phyloP scores from a whole-genome alignment of 345 rosid genomes.

The Fremontodendron californicum region DNA sequence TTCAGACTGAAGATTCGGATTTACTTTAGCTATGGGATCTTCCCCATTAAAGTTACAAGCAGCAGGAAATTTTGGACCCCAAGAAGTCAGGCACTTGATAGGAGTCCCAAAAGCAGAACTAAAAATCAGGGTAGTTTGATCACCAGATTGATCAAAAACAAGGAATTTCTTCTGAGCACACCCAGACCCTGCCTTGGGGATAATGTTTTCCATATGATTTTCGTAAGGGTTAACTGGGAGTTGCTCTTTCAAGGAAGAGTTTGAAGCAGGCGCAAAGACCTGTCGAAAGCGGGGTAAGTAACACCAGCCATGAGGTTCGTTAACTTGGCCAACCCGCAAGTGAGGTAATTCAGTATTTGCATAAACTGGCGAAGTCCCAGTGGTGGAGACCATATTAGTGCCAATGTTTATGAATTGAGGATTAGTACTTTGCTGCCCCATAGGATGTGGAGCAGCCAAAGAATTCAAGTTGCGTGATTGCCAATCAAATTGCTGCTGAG shows the following conservation, averaged over 20 bases:
- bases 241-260: conserved; percentile 26
- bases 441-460: conserved; percentile 12
- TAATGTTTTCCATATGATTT: conserved; percentile 12
- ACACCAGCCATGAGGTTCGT: conserved; percentile 41
- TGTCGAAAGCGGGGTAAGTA: conserved; percentile 38
- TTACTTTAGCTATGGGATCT: conserved; percentile 13
- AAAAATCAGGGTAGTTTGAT: conserved; percentile 53
- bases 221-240: conserved; percentile 18
- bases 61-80: conserved; percentile 27
- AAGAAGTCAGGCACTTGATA: conserved; percentile 18
- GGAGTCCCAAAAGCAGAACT: conserved; percentile 41
- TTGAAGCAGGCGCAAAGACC: conserved; percentile 29
- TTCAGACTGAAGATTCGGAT: conserved; percentile 15
- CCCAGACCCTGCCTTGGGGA: conserved; percentile 26
- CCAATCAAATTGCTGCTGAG: conserved; percentile 42
- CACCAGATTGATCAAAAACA: conserved; percentile 72
- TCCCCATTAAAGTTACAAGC: conserved; percentile 25
- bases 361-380: conserved; percentile 28
- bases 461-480: conserved; percentile 27
- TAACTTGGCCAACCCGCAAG: conserved; percentile 21
- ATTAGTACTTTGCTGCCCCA: conserved; percentile 18
- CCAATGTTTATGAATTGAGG: conserved; percentile 23
- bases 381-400: conserved; percentile 23
- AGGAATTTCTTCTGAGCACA: conserved; percentile 50
- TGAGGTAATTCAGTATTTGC: conserved; percentile 25